Evolutionary conservation across 495 filamentous ascomycete species (phyloP).

Genomic region (Penicillium odoratum): DNA sequence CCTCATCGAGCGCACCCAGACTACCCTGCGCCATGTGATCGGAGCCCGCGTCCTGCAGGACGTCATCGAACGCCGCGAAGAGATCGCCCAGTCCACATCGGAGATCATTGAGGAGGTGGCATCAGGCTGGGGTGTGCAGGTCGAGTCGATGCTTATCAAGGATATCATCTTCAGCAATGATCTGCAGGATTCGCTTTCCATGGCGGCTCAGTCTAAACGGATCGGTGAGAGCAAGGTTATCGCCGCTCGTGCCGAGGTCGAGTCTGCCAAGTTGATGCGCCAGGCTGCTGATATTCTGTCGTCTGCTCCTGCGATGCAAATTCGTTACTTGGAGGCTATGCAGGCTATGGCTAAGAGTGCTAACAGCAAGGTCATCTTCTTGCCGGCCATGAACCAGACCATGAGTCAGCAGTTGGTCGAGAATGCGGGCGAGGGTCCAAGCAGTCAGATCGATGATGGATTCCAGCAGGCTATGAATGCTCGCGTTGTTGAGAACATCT

Average conservation of each 20-base stretch:
- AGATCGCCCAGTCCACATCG: conserved; percentile 88
- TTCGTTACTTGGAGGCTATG: conserved; percentile 98
- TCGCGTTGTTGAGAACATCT: conserved; percentile 85
- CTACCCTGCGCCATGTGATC: conserved; percentile 95
- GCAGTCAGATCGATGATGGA: conserved; percentile 50
- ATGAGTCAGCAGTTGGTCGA: conserved; percentile 48
- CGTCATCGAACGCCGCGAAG: conserved; percentile 97
- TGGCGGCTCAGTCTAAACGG: conserved; percentile 98
- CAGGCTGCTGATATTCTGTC: conserved; percentile 95
- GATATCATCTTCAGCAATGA: conserved; percentile 98
- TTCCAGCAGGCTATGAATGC: conserved; percentile 86
- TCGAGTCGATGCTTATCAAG: conserved; percentile 99
- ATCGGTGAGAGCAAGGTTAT: conserved; percentile 99
- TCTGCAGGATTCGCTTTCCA: conserved; percentile 95
- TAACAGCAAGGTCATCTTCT: conserved; percentile 96
- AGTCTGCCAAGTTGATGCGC: conserved; percentile 95
- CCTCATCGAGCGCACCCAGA: conserved; percentile 96
- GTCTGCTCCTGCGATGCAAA: conserved; percentile 97
- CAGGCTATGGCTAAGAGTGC: conserved; percentile 97
- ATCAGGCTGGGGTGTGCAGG: conserved; percentile 88
- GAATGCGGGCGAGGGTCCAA: conserved; percentile 58
- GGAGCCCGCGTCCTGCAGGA: conserved; percentile 96
- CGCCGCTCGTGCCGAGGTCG: conserved; percentile 93
- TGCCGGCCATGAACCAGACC: conserved; percentile 61
- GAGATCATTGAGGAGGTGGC: conserved; percentile 99